Percentiles rank a stretch among this genome's conserved stretches.
Conservation (phyloP, 768 basidiomycete species). For the Peribolospora baueri region DNA sequence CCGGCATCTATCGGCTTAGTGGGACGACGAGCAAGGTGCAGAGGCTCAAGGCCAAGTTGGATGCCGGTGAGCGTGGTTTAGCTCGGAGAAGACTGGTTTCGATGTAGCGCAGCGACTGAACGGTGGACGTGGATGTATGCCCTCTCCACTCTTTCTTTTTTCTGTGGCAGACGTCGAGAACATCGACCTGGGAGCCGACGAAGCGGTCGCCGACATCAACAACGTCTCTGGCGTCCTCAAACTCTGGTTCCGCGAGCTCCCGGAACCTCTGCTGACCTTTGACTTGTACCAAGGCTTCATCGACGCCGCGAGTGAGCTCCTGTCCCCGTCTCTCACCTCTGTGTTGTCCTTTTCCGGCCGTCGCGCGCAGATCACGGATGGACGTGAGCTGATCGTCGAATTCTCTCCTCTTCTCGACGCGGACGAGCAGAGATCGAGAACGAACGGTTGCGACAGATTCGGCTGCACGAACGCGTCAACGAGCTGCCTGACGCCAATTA, state of each 20-base stretch:
- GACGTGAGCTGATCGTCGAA: background rate
- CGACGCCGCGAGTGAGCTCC: slow-evolving; percentile 55
- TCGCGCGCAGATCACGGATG: background rate
- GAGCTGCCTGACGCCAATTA: slow-evolving; percentile 98
- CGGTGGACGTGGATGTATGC: background rate
- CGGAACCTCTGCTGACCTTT: slow-evolving; percentile 71
- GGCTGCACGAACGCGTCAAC: slow-evolving; percentile 88
- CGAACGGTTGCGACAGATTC: slow-evolving; percentile 79
- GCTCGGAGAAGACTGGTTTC: background rate
- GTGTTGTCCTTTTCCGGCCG: background rate
- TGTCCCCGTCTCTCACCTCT: slow-evolving; percentile 17
- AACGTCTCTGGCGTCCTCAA: slow-evolving; percentile 85
- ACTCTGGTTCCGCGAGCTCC: slow-evolving; percentile 85
- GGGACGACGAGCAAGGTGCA: slow-evolving; percentile 72
- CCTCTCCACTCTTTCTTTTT: background rate
- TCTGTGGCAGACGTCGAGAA: slow-evolving; percentile 45
- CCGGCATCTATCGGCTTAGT: slow-evolving; percentile 82
- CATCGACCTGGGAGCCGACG: slow-evolving; percentile 62
- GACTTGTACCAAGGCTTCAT: slow-evolving; percentile 73
- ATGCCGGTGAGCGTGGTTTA: slow-evolving; percentile 37
- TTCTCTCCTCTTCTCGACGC: background rate
- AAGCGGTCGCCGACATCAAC: slow-evolving; percentile 87
- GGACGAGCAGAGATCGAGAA: slow-evolving; percentile 51
- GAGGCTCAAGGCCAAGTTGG: slow-evolving; percentile 54
- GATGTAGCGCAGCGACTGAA: background rate